phyloP scores from a whole-genome alignment of 2,329 filamentous ascomycete genomes.

The Botrytis hyacinthi region DNA sequence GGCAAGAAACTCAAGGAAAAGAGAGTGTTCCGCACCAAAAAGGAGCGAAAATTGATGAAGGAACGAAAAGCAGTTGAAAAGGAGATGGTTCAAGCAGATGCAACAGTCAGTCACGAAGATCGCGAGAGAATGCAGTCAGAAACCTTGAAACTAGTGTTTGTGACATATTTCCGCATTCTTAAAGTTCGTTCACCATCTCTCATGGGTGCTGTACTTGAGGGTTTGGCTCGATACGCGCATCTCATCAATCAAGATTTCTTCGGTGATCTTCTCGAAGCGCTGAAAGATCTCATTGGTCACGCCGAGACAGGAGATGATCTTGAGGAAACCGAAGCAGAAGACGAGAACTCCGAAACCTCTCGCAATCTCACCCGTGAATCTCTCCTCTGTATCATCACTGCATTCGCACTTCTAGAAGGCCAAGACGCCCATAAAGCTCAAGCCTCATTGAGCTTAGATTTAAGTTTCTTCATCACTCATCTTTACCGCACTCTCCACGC shows the following conservation, averaged over 20 bases:
- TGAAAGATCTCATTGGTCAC: constrained; percentile 86
- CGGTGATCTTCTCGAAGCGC: constrained; percentile 87
- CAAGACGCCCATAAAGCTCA: constrained; percentile 89
- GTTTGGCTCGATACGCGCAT: constrained; percentile 88
- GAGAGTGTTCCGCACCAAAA: constrained; percentile 85
- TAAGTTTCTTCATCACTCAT: constrained; percentile 92
- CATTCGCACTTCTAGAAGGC: constrained; percentile 91
- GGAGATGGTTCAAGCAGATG: constrained; percentile 90
- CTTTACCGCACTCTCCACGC: constrained; percentile 83
- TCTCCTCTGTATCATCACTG: constrained; percentile 91
- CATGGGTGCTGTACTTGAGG: constrained; percentile 96
- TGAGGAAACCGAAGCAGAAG: constrained; percentile 45
- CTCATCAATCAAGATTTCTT: constrained; percentile 99
- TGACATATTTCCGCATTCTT: constrained; percentile 89
- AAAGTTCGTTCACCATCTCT: constrained; percentile 78
- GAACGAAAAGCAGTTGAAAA: constrained; percentile 87
- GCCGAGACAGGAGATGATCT: constrained; percentile 57
- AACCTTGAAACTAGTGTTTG: constrained; percentile 93
- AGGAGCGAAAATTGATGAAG: constrained; percentile 75
- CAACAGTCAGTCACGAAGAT: constrained; percentile 86
- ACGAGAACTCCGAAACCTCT: constrained; percentile 51
- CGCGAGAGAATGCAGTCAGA: constrained; percentile 92
- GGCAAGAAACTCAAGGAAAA: constrained; percentile 68
- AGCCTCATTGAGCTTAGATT: constrained; percentile 77
- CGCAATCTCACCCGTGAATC: constrained; percentile 82